Evolutionary conservation across 2,329 filamentous ascomycete genomes (phyloP), one percentile per base, ranked within the genome.

Genomic region (Penicillium olsonii): DNA sequence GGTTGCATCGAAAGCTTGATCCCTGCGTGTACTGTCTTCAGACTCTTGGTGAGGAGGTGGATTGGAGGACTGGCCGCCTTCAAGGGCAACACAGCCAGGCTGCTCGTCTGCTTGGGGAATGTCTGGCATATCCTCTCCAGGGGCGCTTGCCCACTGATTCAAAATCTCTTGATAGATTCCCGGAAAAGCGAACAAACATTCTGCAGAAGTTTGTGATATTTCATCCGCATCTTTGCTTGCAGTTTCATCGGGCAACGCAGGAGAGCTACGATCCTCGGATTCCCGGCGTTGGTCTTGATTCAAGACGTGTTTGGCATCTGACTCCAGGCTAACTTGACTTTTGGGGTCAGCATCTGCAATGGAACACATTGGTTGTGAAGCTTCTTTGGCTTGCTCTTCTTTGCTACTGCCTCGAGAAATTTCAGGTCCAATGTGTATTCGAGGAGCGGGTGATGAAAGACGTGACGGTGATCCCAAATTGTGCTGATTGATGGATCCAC

Each of bases 161-260:
- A 59, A 24, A 12, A 57, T 29, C 15, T 52, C 57, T 11, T 52
- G 55, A 17, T 59, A 55, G 1, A 59, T 9, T 20, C 53, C 57
- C 8, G 59, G 59, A 19, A 60, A 61, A 10, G 56, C 57, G 39
- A 61, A 43, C 19, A 24, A 33, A 12, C 57, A 54, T 19, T 55
- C 50, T 5, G 42, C 50, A 19, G 59, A 57, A 20, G 41, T 31
- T n/a, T 38, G 18, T 4, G 47, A 45, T 10, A 29, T 37, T 34
- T 19, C 17, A 35, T n/a, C 9, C 27, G 9, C n/a, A 9, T 34
- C 20, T n/a, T 9, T 7, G 9, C 17, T 37, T 15, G 37, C 15
- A 19, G 20, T 8, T 20, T 43, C 37, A 15, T 19, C 24, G 11
- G 9, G 29, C 14, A 6, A n/a, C 12, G 12, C 11, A 24, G 22